phyloP scores from a whole-genome alignment of 1,139 yeast species.

The Saccharomyces pastorianus region DNA sequence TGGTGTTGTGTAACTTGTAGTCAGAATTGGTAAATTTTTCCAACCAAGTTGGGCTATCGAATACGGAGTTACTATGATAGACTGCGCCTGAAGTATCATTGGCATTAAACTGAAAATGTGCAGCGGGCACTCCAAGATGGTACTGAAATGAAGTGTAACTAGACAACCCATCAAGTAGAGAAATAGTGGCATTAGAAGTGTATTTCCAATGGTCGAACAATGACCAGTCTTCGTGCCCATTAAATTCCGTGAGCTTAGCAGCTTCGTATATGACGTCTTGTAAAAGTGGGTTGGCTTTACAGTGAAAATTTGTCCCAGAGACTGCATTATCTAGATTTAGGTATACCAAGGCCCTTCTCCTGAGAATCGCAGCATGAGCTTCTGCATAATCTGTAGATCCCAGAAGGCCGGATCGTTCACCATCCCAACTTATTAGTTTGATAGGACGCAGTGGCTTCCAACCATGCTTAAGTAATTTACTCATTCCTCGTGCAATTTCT shows the following conservation, averaged over 20 bases:
- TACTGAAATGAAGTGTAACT: conserved; percentile 42
- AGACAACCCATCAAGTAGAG: conserved; percentile 33
- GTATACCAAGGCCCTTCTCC: conserved; percentile 36
- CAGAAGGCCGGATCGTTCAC: conserved; percentile 38
- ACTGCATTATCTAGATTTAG: conserved; percentile 42
- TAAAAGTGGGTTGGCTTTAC: conserved; percentile 39
- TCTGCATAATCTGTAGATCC: conserved; percentile 47
- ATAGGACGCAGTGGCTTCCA: conserved; percentile 51
- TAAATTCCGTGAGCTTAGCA: conserved; percentile 33
- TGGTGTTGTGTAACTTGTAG: conserved; percentile 44
- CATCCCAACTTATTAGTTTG: conserved; percentile 47
- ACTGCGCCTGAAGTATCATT: conserved; percentile 32
- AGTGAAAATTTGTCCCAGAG: conserved; percentile 36
- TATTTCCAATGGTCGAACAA: conserved; percentile 34
- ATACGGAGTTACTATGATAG: conserved; percentile 52
- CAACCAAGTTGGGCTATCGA: conserved; percentile 53
- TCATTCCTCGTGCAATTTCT: conserved; percentile 41
- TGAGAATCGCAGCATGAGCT: conserved; percentile 30
- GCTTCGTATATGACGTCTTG: conserved; percentile 31
- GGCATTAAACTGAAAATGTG: conserved; percentile 36
- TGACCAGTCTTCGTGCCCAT: conserved; percentile 25
- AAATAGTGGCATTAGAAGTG: conserved; percentile 26
- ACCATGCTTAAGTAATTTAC: conserved; percentile 35
- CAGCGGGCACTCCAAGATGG: conserved; percentile 44
- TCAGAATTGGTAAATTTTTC: conserved; percentile 48